Conservation (phyloP, 176 grass and related monocot genomes). For the Guadua angustifolia region DNA sequence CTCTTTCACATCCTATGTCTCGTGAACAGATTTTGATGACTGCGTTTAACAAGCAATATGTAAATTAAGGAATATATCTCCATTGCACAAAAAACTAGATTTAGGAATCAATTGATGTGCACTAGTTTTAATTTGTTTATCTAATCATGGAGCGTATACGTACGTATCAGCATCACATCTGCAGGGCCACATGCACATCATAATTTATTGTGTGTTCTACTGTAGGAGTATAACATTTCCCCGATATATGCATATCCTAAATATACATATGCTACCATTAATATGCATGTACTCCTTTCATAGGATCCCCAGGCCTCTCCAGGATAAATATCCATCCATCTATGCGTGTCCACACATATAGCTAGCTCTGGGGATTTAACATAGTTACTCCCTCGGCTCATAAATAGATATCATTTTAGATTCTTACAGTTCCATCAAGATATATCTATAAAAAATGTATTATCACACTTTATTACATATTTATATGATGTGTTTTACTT, state of each 20-base stretch:
- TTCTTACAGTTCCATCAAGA: too few relatives aligned
- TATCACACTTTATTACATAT: too few relatives aligned
- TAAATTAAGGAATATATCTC: too few relatives aligned
- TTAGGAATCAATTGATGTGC: background rate
- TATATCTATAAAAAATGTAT: too few relatives aligned
- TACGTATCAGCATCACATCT: background rate
- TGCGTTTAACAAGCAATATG: too few relatives aligned
- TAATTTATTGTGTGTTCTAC: background rate
- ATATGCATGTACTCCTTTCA: background rate
- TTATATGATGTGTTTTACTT: too few relatives aligned
- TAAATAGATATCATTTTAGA: too few relatives aligned
- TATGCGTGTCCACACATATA: background rate
- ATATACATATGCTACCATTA: background rate
- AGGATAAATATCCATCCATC: constrained; percentile 1
- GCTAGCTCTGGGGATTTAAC: background rate
- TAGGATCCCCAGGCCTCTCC: background rate
- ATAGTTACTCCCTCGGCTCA: too few relatives aligned
- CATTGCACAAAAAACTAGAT: background rate
- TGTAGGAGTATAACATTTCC: too few relatives aligned
- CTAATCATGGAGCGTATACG: too few relatives aligned
- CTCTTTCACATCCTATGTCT: background rate
- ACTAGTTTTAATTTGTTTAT: background rate
- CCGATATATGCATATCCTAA: constrained; percentile 17
- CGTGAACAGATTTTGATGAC: background rate
- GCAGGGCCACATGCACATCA: constrained; percentile 5